phyloP scores from a whole-genome alignment of 352 stramenopile species.

The Globisporangium polare region DNA sequence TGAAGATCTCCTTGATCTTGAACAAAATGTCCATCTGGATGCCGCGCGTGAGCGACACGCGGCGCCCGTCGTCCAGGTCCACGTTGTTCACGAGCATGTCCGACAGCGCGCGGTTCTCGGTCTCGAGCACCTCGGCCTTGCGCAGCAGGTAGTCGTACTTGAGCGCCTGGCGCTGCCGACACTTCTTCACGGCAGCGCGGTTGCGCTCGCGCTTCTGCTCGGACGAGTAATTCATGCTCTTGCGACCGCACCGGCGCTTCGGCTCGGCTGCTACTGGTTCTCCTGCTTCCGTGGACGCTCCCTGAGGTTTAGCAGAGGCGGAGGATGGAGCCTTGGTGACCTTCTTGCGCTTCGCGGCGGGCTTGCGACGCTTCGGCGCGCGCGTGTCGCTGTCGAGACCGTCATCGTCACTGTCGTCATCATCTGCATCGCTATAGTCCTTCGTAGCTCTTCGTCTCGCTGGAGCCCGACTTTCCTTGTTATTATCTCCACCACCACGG shows the following conservation, averaged over 20 bases:
- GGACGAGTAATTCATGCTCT: conserved; percentile 86
- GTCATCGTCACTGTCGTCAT: conserved; percentile 5
- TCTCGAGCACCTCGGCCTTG: conserved; percentile 61
- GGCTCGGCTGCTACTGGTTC: conserved; percentile 11
- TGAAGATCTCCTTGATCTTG: conserved; percentile 89
- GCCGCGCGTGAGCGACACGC: conserved; percentile 59
- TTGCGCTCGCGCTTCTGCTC: conserved; percentile 84
- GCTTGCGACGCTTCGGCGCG: neutral
- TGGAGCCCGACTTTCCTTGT: neutral
- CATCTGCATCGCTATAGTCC: neutral
- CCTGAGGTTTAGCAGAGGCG: neutral
- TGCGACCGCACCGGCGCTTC: conserved; percentile 75
- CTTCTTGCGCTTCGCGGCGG: conserved; percentile 10
- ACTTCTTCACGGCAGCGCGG: conserved; percentile 83
- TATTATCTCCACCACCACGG: neutral
- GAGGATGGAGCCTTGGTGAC: neutral
- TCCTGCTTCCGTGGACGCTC: neutral
- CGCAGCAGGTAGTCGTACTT: conserved; percentile 78
- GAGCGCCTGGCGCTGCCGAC: conserved; percentile 71
- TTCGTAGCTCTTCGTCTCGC: neutral
- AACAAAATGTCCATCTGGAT: conserved; percentile 87
- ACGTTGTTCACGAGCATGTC: conserved; percentile 76
- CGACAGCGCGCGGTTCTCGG: conserved; percentile 67
- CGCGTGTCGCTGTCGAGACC: conserved; percentile 1
- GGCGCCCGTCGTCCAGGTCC: conserved; percentile 50